Conservation (phyloP, 2,329 filamentous ascomycete species). For the Aspergillus versicolor region DNA sequence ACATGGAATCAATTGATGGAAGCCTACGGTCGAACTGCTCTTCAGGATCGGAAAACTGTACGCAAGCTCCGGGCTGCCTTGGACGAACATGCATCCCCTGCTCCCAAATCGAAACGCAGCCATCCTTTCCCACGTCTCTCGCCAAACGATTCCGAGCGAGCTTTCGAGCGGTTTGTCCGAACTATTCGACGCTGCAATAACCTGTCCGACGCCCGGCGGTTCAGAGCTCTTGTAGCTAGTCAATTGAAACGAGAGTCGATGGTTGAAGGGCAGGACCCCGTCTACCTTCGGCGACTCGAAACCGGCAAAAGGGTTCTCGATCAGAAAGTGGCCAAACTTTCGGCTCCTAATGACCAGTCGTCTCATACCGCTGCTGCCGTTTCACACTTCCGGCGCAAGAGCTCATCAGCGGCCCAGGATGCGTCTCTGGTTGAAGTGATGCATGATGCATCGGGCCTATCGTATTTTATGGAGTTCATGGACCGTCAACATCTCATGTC, state of each 20-base stretch:
- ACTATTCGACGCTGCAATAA: slow-evolving; percentile 86
- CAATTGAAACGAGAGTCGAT: slow-evolving; percentile 83
- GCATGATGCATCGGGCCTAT: slow-evolving; percentile 83
- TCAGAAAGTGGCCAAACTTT: slow-evolving; percentile 80
- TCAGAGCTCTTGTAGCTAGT: slow-evolving; percentile 87
- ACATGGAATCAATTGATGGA: slow-evolving; percentile 98
- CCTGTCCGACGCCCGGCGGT: slow-evolving; percentile 85
- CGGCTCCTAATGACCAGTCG: slow-evolving; percentile 58
- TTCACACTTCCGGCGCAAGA: slow-evolving; percentile 33
- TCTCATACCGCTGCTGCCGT: slow-evolving; percentile 31
- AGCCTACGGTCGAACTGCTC: slow-evolving; percentile 76
- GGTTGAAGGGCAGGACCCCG: slow-evolving; percentile 74
- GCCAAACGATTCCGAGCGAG: slow-evolving; percentile 81
- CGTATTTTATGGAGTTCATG: slow-evolving; percentile 99
- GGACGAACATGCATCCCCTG: slow-evolving; percentile 88
- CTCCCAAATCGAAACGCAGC: slow-evolving; percentile 64
- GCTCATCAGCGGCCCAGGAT: slow-evolving; percentile 67
- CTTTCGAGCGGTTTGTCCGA: slow-evolving; percentile 91
- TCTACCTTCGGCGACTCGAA: slow-evolving; percentile 85
- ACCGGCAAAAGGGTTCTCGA: slow-evolving; percentile 88
- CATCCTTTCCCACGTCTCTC: slow-evolving; percentile 74
- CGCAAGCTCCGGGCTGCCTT: slow-evolving; percentile 86
- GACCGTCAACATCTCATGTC: slow-evolving; percentile 84
- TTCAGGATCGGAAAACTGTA: slow-evolving; percentile 95
- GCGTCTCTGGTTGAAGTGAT: slow-evolving; percentile 81